phyloP scores from a whole-genome alignment of 2,329 filamentous ascomycete species.

The Fonsecaea nubica region DNA sequence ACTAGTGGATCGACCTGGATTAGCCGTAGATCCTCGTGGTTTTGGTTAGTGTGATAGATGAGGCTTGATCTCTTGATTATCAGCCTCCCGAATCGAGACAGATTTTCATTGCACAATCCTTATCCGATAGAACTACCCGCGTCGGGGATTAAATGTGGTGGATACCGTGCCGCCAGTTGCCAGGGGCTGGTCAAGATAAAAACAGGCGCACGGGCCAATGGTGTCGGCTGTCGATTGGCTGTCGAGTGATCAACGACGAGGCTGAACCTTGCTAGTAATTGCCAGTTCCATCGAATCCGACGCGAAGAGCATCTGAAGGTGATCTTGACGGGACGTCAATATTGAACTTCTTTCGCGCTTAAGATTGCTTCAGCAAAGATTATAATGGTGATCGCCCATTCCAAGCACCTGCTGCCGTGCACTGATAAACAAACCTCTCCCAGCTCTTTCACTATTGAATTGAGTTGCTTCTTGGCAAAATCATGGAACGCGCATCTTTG shows the following conservation, averaged over 20 bases:
- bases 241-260: not conserved
- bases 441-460: not conserved
- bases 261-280: conserved; percentile 2
- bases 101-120: conserved; percentile 4
- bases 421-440: not conserved
- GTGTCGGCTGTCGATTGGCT: not conserved
- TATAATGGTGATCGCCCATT: not conserved
- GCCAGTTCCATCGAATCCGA: conserved; percentile 11
- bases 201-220: not conserved
- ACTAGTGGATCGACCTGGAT: not conserved
- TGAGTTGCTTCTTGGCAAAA: not conserved
- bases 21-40: not conserved
- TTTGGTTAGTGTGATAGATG: not conserved
- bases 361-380: not conserved
- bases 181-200: not conserved
- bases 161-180: not conserved
- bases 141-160: not conserved
- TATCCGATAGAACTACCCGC: not conserved
- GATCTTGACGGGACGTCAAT: not conserved
- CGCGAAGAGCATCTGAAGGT: not conserved
- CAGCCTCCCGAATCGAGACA: not conserved
- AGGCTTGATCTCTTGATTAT: conserved; percentile 6
- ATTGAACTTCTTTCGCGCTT: not conserved
- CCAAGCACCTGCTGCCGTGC: not conserved
- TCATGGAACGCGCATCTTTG: not conserved